These are phyloP conservation scores for Aechmea fasciata DNA, from an alignment of 176 grass and related monocot genomes.

Conservation along the genomic window DNA sequence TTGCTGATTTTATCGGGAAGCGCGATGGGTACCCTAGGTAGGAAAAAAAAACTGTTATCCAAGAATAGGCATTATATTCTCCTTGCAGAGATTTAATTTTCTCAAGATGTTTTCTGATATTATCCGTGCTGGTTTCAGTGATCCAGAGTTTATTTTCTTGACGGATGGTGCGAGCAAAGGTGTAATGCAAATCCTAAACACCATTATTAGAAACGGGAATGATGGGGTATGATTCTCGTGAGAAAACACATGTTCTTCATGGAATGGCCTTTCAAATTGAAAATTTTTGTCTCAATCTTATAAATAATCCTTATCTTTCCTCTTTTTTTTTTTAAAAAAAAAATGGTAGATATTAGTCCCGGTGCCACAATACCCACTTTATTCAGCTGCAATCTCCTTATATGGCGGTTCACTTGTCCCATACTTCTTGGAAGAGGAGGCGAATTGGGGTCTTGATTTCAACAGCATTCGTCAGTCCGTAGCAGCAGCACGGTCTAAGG, in stretches of 20 bases:
- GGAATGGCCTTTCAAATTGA: neutral
- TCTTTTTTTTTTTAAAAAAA: conserved; percentile 21
- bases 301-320: conserved; percentile 6
- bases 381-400: conserved; percentile 86
- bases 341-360: conserved; percentile 84
- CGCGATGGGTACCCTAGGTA: conserved; percentile 96
- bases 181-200: conserved; percentile 85
- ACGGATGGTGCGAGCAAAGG: conserved; percentile 97
- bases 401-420: conserved; percentile 85
- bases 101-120: conserved; percentile 1
- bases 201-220: conserved; percentile 70
- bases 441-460: conserved; percentile 86
- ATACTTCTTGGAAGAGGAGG: conserved; percentile 93
- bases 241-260: neutral
- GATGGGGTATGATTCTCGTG: conserved; percentile 57
- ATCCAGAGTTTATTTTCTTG: conserved; percentile 88
- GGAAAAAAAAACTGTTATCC: conserved; percentile 4
- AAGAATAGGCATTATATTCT: neutral
- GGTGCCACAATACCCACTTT: conserved; percentile 96
- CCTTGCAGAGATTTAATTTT: neutral
- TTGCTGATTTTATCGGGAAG: conserved; percentile 83
- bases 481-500: conserved; percentile 55
- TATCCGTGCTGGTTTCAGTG: conserved; percentile 38
- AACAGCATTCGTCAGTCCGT: conserved; percentile 48
- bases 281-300: neutral